Evolutionary conservation across 257 asterid species (phyloP).

Genomic region (Jaltomata sinuosa): DNA sequence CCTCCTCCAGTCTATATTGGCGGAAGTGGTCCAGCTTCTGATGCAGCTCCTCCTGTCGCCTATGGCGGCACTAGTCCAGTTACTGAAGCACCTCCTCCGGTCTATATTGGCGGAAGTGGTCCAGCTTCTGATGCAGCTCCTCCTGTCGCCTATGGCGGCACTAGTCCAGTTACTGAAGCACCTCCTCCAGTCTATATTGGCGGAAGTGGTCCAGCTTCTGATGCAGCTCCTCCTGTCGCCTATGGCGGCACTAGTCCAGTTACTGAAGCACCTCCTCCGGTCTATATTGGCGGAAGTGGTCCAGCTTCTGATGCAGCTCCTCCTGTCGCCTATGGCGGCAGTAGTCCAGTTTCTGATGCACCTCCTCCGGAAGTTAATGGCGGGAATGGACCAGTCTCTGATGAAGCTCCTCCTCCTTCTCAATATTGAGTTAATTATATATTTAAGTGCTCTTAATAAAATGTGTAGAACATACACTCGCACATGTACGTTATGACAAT

Average conservation of each 20-base stretch:
- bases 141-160: too few relatives aligned
- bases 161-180: too few relatives aligned
- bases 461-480: not conserved
- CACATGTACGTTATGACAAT: not conserved
- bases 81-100: too few relatives aligned
- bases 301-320: not conserved
- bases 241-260: not conserved
- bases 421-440: not conserved
- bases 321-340: not conserved
- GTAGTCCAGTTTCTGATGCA: not conserved
- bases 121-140: too few relatives aligned
- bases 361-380: not conserved
- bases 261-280: conserved; percentile 22
- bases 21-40: too few relatives aligned
- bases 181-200: too few relatives aligned
- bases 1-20: too few relatives aligned
- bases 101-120: too few relatives aligned
- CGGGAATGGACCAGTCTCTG: not conserved
- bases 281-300: not conserved
- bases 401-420: not conserved
- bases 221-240: too few relatives aligned
- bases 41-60: too few relatives aligned
- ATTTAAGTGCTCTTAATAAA: not conserved
- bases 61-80: too few relatives aligned
- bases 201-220: not conserved